Conservation (phyloP, 2,329 filamentous ascomycete genomes). For the Colletotrichum siamense region DNA sequence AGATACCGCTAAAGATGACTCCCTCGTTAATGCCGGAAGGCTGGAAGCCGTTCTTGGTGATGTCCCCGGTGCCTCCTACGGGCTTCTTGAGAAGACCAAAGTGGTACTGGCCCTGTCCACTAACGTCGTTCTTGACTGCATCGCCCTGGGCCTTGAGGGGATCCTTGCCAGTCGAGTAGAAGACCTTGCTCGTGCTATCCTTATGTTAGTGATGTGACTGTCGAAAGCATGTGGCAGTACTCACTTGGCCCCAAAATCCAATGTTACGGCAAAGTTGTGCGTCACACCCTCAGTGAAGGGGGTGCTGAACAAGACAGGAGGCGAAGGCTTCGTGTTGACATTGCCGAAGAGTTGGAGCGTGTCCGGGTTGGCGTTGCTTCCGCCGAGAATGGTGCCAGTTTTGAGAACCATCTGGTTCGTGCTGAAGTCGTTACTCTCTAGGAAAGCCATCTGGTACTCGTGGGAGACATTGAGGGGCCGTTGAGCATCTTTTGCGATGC, state of each 20-base stretch:
- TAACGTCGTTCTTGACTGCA: slow-evolving; percentile 53
- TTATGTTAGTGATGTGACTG: not conserved
- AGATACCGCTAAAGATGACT: slow-evolving; percentile 57
- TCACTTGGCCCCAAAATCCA: slow-evolving; percentile 62
- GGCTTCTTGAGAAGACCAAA: slow-evolving; percentile 69
- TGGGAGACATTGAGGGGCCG: slow-evolving; percentile 63
- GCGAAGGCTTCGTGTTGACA: slow-evolving; percentile 41
- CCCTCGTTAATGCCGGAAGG: slow-evolving; percentile 55
- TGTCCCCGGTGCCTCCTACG: slow-evolving; percentile 46
- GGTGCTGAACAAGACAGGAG: slow-evolving; percentile 53
- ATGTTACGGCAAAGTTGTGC: slow-evolving; percentile 66
- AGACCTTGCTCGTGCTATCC: slow-evolving; percentile 58
- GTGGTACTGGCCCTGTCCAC: slow-evolving; percentile 66
- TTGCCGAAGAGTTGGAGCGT: slow-evolving; percentile 52
- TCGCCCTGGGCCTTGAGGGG: slow-evolving; percentile 53
- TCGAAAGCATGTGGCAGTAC: slow-evolving; percentile 23
- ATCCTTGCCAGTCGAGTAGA: slow-evolving; percentile 55
- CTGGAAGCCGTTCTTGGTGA: slow-evolving; percentile 52
- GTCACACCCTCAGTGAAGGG: slow-evolving; percentile 56
- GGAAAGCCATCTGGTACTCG: slow-evolving; percentile 63
- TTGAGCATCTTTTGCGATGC: slow-evolving; percentile 55
- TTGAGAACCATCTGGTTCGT: slow-evolving; percentile 61
- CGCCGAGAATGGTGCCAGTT: slow-evolving; percentile 56
- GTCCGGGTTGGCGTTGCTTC: slow-evolving; percentile 36
- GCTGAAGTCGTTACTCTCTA: slow-evolving; percentile 50